Conservation (phyloP, 495 filamentous ascomycete species). For the Mycothermus thermophilus region DNA sequence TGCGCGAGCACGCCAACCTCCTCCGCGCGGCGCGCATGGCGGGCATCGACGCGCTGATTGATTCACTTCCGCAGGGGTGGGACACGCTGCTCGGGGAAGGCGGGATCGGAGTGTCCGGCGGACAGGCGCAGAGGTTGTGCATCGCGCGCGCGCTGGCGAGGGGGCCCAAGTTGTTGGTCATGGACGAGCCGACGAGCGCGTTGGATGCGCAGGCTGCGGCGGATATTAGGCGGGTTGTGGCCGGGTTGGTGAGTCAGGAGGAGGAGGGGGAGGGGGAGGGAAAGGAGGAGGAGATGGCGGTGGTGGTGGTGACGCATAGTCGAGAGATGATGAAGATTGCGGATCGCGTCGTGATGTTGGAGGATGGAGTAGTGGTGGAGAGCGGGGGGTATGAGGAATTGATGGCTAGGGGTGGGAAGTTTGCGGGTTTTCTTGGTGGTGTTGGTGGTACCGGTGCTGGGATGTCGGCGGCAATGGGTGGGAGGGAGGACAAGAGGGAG, state of each 20-base stretch:
- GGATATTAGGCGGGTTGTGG: constrained; percentile 50
- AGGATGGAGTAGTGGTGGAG: constrained; percentile 53
- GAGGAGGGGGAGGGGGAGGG: not conserved
- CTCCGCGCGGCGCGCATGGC: constrained; percentile 50
- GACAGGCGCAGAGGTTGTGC: constrained; percentile 69
- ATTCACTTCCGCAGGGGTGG: constrained; percentile 59
- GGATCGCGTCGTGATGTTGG: constrained; percentile 55
- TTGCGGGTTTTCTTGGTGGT: constrained; percentile 23
- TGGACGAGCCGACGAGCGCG: constrained; percentile 81
- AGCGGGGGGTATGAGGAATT: constrained; percentile 47
- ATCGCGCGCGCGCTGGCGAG: constrained; percentile 71
- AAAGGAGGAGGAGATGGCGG: constrained; percentile 27
- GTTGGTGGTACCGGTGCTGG: constrained; percentile 17
- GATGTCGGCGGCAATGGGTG: not conserved
- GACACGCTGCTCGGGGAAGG: constrained; percentile 65
- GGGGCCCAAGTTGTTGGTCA: constrained; percentile 52
- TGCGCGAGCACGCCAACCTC: constrained; percentile 28
- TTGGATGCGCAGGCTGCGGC: constrained; percentile 60
- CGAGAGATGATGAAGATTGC: constrained; percentile 73
- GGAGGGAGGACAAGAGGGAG: constrained; percentile 1
- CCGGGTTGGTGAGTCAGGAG: constrained; percentile 26
- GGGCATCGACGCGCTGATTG: constrained; percentile 70
- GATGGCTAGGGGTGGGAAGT: constrained; percentile 19
- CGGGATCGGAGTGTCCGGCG: constrained; percentile 60
- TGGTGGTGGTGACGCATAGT: constrained; percentile 65